phyloP scores from a whole-genome alignment of 169 alveolate genomes.

The Fabrea salina region DNA sequence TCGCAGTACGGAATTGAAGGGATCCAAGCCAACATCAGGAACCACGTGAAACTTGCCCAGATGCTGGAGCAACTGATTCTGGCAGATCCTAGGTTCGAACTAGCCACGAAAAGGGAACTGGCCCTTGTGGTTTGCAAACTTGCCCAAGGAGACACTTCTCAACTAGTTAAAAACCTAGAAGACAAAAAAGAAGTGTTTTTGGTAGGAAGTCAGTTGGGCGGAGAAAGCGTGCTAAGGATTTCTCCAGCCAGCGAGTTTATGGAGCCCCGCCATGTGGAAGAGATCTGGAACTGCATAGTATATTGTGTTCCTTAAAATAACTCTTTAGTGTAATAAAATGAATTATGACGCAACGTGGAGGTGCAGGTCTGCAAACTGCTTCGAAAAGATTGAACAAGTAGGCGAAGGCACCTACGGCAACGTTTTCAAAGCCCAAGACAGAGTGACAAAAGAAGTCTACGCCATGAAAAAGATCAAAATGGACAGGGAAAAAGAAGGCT shows the following conservation, averaged over 20 bases:
- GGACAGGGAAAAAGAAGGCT: slow-evolving; percentile 83
- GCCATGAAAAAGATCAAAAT: slow-evolving; percentile 73
- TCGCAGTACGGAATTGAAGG: background rate
- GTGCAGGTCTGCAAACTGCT: slow-evolving; percentile 39
- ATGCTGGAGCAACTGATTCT: background rate
- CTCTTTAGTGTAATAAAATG: no score
- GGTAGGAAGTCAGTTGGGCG: background rate
- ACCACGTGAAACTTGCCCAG: background rate
- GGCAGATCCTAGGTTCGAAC: slow-evolving; percentile 1
- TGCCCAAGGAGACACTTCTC: background rate
- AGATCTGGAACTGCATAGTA: background rate
- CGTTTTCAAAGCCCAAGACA: slow-evolving; percentile 59
- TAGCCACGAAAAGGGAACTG: background rate
- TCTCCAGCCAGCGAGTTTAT: background rate
- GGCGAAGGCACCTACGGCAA: slow-evolving; percentile 76
- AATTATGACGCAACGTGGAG: background rate
- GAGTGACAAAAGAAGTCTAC: slow-evolving; percentile 32
- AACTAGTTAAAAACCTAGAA: background rate
- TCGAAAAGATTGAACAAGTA: slow-evolving; percentile 49
- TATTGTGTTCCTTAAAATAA: no score
- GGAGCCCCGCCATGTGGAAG: background rate
- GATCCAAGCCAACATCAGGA: background rate
- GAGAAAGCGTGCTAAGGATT: background rate
- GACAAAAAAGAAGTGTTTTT: background rate
- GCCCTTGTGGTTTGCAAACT: background rate